Conservation (phyloP, 176 grass and related monocot species). For the Eremochloa ophiuroides region DNA sequence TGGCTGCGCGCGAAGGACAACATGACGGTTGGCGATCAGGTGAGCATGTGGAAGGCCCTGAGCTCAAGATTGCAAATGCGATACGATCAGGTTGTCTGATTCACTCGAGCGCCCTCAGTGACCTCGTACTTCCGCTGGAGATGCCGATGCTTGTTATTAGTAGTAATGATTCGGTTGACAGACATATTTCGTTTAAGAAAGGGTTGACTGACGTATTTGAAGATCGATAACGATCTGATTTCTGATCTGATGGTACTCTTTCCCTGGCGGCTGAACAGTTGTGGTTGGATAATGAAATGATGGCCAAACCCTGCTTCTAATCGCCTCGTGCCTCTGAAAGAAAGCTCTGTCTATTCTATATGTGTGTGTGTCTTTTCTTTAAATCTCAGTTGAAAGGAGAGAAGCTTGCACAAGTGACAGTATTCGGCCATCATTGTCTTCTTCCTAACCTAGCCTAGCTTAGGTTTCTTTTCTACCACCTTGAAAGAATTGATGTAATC, state of each 20-base stretch:
- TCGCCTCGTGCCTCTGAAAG: not conserved
- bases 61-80: slow-evolving; percentile 20
- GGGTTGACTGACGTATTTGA: not conserved
- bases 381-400: not conserved
- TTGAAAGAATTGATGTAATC: slow-evolving; percentile 3
- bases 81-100: slow-evolving; percentile 27
- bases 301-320: not conserved
- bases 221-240: not conserved
- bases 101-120: not conserved
- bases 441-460: not conserved
- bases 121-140: slow-evolving; percentile 19
- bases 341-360: not conserved
- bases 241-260: not conserved
- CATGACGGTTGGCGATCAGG: not conserved
- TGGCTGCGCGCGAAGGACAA: no score
- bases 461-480: not conserved
- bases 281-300: not conserved
- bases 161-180: not conserved
- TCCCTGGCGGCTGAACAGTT: not conserved
- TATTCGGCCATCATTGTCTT: not conserved
- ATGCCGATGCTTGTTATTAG: no score
- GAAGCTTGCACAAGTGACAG: not conserved
- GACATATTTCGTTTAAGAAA: not conserved
- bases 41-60: slow-evolving; percentile 29
- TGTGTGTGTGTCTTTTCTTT: not conserved